A percentile compares a stretch with the other conserved stretches of the same genome.
phyloP scores from a whole-genome alignment of 139 green algal genomes.

The Coelastrella sp. region DNA sequence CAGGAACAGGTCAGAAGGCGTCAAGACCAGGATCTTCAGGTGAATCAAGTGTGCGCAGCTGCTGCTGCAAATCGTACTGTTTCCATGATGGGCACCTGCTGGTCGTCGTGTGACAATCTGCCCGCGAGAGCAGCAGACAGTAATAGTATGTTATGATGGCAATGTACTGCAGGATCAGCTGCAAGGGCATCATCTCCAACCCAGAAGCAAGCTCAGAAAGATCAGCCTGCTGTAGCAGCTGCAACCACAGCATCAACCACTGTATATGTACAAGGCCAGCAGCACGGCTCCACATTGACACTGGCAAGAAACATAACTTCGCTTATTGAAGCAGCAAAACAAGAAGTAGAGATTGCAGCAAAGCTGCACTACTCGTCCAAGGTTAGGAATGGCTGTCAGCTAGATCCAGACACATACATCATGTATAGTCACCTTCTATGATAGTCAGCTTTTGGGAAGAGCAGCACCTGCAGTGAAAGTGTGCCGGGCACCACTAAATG shows the following conservation, averaged over 20 bases:
- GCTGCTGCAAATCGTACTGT: neutral
- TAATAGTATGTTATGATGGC: no score
- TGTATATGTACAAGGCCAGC: no score
- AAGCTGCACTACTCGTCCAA: conserved; percentile 56
- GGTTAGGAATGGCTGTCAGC: no score
- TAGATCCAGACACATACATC: no score
- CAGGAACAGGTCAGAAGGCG: neutral
- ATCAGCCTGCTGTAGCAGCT: conserved; percentile 40
- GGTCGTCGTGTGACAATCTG: no score
- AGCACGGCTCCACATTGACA: neutral
- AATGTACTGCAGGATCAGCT: neutral
- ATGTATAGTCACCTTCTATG: no score
- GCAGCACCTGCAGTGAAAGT: no score
- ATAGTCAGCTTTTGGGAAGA: no score
- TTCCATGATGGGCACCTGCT: no score
- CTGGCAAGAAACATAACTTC: conserved; percentile 47
- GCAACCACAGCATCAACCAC: conserved; percentile 23
- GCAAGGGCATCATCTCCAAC: neutral
- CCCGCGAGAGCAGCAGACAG: no score
- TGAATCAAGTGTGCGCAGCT: neutral
- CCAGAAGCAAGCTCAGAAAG: neutral
- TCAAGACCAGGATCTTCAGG: neutral
- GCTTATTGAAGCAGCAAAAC: conserved; percentile 59
- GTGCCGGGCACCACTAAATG: no score
- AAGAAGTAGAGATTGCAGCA: conserved; percentile 56